Conservation (phyloP, 2,329 filamentous ascomycete genomes). For the Teratosphaeria nubilosa region DNA sequence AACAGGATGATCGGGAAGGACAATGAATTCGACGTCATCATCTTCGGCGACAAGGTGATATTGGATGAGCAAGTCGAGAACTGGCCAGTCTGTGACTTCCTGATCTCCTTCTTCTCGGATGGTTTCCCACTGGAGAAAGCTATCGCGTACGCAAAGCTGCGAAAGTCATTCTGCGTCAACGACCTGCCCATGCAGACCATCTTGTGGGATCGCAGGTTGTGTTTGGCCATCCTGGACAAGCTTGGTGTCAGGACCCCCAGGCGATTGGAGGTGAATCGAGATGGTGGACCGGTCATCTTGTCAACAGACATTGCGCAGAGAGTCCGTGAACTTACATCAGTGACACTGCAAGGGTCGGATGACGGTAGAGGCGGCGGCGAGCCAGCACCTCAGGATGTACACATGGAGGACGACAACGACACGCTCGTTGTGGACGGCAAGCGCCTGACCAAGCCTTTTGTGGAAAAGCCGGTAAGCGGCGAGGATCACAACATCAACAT, state of each 20-base stretch:
- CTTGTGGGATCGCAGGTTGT: constrained; percentile 88
- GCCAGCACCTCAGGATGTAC: constrained; percentile 54
- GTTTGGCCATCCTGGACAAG: constrained; percentile 75
- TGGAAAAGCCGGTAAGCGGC: constrained; percentile 95
- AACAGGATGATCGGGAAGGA: constrained; percentile 86
- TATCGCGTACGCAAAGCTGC: constrained; percentile 83
- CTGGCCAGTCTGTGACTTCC: constrained; percentile 90
- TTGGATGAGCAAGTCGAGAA: constrained; percentile 93
- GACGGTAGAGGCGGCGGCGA: constrained; percentile 54
- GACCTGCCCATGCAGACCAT: constrained; percentile 96
- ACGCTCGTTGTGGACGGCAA: constrained; percentile 78
- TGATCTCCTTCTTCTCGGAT: constrained; percentile 97
- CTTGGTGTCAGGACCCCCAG: constrained; percentile 83
- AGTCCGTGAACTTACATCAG: constrained; percentile 68
- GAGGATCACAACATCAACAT: constrained; percentile 99
- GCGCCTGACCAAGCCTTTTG: constrained; percentile 80
- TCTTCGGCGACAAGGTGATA: constrained; percentile 98
- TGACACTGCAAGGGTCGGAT: constrained; percentile 60
- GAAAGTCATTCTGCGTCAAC: constrained; percentile 95
- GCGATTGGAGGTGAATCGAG: constrained; percentile 81
- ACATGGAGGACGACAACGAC: constrained; percentile 83
- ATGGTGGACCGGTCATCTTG: constrained; percentile 74
- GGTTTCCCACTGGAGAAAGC: constrained; percentile 96
- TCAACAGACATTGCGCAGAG: constrained; percentile 72
- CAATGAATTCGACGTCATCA: constrained; percentile 88